These are phyloP conservation scores for Chernovozyma sophiae-reginae DNA, from an alignment of 1,139 yeast genomes.

Conservation along the genomic window DNA sequence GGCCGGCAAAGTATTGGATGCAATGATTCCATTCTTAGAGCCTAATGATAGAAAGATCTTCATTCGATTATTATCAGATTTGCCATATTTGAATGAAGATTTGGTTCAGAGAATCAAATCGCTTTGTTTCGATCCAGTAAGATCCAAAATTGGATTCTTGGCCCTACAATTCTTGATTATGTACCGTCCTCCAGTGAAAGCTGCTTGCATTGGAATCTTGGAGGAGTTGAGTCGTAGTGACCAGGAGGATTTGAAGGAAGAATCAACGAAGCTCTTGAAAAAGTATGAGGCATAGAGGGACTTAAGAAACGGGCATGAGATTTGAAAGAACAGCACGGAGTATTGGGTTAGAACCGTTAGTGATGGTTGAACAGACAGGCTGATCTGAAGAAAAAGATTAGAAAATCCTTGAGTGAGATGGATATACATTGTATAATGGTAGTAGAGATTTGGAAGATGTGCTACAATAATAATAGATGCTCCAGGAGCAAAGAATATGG, in stretches of 20 bases:
- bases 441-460: no score
- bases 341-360: not conserved
- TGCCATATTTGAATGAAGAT: conserved; percentile 66
- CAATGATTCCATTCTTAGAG: conserved; percentile 80
- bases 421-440: no score
- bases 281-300: conserved; percentile 30
- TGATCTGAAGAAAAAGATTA: no score
- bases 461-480: no score
- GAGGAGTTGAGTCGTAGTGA: conserved; percentile 49
- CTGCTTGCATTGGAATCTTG: conserved; percentile 61
- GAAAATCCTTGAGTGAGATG: no score
- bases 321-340: not conserved
- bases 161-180: conserved; percentile 76
- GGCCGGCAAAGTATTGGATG: conserved; percentile 71
- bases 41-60: conserved; percentile 74
- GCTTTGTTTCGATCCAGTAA: conserved; percentile 79
- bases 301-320: no score
- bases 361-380: no score
- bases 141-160: conserved; percentile 76
- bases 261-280: conserved; percentile 48
- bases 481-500: no score
- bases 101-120: conserved; percentile 65
- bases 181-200: conserved; percentile 84
- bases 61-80: conserved; percentile 76
- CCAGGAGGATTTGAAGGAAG: conserved; percentile 53